Evolutionary conservation across 2,329 filamentous ascomycete species (phyloP).

Genomic region (Cladophialophora carrionii): DNA sequence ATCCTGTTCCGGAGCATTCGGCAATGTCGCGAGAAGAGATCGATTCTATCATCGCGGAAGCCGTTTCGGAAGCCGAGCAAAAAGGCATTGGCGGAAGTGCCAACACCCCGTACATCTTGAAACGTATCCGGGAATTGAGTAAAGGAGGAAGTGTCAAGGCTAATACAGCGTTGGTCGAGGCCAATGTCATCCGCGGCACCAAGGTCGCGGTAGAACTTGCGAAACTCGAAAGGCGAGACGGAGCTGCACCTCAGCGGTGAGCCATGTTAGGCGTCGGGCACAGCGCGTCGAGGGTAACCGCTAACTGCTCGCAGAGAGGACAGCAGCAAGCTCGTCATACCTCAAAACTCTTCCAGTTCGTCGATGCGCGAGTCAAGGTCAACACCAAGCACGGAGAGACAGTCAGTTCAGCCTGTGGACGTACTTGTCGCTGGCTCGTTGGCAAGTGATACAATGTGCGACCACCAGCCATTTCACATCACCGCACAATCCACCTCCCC

Average conservation of each 20-base stretch:
- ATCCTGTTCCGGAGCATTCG: conserved; percentile 74
- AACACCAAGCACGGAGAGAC: background rate
- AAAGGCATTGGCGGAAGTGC: conserved; percentile 71
- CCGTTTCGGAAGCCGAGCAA: conserved; percentile 65
- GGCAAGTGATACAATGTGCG: conserved; percentile 83
- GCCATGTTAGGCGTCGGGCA: conserved; percentile 29
- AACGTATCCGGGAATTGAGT: conserved; percentile 77
- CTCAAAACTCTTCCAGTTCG: background rate
- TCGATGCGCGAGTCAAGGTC: background rate
- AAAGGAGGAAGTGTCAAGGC: conserved; percentile 70
- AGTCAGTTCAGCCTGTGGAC: conserved; percentile 52
- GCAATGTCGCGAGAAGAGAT: conserved; percentile 73
- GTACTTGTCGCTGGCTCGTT: conserved; percentile 87
- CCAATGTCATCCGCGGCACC: conserved; percentile 68
- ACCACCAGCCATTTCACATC: conserved; percentile 62
- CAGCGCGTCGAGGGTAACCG: background rate
- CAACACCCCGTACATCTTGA: conserved; percentile 83
- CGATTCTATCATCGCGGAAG: conserved; percentile 68
- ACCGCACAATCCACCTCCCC: conserved; percentile 44
- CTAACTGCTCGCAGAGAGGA: conserved; percentile 25
- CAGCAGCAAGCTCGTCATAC: conserved; percentile 5
- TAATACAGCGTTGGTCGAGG: conserved; percentile 71
- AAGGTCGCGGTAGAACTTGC: conserved; percentile 66
- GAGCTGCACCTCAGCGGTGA: conserved; percentile 34
- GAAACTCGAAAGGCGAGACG: conserved; percentile 51